Conservation (phyloP, 495 filamentous ascomycete genomes). For the Poronia punctata region DNA sequence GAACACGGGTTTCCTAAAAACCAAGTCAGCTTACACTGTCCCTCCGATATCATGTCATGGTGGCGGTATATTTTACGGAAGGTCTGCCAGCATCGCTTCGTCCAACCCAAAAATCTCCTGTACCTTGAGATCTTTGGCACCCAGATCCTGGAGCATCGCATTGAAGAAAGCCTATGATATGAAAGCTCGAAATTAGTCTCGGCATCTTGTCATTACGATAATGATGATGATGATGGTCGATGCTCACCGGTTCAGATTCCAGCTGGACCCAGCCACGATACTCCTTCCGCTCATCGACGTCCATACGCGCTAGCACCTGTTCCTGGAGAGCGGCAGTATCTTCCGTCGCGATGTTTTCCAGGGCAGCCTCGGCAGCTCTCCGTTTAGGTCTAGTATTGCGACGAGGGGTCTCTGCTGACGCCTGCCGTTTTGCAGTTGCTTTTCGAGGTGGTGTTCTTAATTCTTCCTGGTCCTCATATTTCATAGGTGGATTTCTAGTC, state of each 20-base stretch:
- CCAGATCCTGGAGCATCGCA: constrained; percentile 70
- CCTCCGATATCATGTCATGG: background rate
- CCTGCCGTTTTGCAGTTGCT: no score
- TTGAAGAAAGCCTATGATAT: constrained; percentile 66
- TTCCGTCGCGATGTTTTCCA: constrained; percentile 14
- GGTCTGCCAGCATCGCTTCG: constrained; percentile 52
- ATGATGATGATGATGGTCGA: background rate
- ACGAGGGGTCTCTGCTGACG: no score
- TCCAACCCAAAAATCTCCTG: constrained; percentile 76
- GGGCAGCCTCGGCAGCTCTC: constrained; percentile 24
- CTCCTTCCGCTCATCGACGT: constrained; percentile 33
- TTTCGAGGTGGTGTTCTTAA: constrained; percentile 1
- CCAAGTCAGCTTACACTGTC: background rate
- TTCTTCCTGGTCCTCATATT: constrained; percentile 18
- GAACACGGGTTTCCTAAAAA: constrained; percentile 62
- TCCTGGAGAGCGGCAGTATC: constrained; percentile 31
- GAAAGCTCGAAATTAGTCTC: background rate
- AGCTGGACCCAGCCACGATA: constrained; percentile 75
- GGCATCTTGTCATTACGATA: background rate
- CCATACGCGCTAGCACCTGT: constrained; percentile 29
- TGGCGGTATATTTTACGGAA: constrained; percentile 48
- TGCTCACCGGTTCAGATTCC: constrained; percentile 78
- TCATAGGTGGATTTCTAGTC: constrained; percentile 20
- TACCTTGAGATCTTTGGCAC: constrained; percentile 64
- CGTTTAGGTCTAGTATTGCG: constrained; percentile 35